A percentile compares a stretch with the other conserved stretches of the same genome.
These are phyloP conservation scores for Colletotrichum falcatum DNA, from an alignment of 2,329 filamentous ascomycete genomes.

Conservation along the genomic window DNA sequence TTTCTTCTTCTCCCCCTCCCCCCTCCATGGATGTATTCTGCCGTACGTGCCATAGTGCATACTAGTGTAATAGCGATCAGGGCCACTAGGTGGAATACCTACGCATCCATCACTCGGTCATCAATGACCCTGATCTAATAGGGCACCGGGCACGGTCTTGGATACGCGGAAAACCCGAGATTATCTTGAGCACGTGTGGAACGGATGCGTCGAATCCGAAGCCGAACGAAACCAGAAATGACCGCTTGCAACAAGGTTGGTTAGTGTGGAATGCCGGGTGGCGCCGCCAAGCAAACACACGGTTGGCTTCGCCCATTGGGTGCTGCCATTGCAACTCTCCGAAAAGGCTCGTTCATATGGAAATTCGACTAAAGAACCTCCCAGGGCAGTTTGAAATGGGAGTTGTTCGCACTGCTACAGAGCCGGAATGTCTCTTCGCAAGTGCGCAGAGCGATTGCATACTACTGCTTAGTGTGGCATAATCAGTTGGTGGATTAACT, in stretches of 20 bases:
- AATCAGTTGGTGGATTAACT: background rate
- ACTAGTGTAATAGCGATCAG: background rate
- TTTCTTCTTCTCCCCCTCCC: too few relatives aligned
- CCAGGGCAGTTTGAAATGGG: background rate
- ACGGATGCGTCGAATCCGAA: background rate
- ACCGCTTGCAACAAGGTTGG: background rate
- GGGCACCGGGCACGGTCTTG: background rate
- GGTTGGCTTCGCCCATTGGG: background rate
- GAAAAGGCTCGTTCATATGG: conserved; percentile 3
- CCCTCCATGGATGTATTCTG: background rate
- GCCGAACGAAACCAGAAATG: background rate
- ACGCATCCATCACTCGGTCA: background rate
- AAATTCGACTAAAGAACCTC: background rate
- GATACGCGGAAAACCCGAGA: background rate
- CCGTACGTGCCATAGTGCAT: background rate
- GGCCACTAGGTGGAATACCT: background rate
- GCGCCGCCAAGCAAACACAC: background rate
- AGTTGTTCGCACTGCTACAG: background rate
- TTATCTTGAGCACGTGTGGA: background rate
- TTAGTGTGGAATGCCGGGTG: background rate
- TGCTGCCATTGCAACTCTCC: background rate
- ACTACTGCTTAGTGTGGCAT: too few relatives aligned
- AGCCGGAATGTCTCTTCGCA: background rate
- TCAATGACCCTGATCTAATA: background rate
- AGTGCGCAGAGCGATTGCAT: background rate